Percentiles rank a stretch among this genome's conserved stretches.
phyloP scores from a whole-genome alignment of 2,329 filamentous ascomycete genomes.

The Fusarium zealandicum region DNA sequence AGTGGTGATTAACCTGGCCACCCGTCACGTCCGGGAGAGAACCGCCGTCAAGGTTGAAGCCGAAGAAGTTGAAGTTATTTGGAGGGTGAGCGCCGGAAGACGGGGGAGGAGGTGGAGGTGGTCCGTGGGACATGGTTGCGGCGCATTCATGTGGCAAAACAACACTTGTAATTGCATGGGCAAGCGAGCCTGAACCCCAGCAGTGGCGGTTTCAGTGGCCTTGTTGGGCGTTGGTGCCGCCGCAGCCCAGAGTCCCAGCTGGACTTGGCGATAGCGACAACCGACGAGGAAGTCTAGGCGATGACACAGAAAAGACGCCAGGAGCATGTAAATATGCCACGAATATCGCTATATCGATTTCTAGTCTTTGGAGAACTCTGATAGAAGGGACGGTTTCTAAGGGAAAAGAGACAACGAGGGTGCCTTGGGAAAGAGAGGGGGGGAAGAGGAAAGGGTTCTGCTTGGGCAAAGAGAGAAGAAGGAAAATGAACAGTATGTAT shows the following conservation, averaged over 20 bases:
- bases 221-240: slow-evolving; percentile 9
- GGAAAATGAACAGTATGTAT: too few relatives aligned
- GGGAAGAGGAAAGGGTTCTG: background rate
- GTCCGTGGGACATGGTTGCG: slow-evolving; percentile 48
- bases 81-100: slow-evolving; percentile 32
- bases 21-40: slow-evolving; percentile 40
- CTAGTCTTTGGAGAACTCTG: background rate
- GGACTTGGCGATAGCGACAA: slow-evolving; percentile 3
- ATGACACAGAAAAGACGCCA: slow-evolving; percentile 1
- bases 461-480: background rate
- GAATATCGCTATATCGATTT: slow-evolving; percentile 2
- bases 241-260: slow-evolving; percentile 14
- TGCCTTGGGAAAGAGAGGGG: background rate
- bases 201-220: slow-evolving; percentile 17
- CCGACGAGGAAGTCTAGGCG: slow-evolving; percentile 3
- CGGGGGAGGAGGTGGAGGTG: slow-evolving; percentile 46
- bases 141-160: slow-evolving; percentile 34
- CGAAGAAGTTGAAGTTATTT: slow-evolving; percentile 45
- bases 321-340: slow-evolving; percentile 1
- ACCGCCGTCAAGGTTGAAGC: slow-evolving; percentile 45
- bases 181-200: slow-evolving; percentile 27
- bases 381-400: background rate
- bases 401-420: background rate
- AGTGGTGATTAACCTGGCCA: slow-evolving; percentile 36
- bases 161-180: slow-evolving; percentile 41